A percentile compares a stretch with the other conserved stretches of the same genome.
Evolutionary conservation across 2,329 filamentous ascomycete genomes (phyloP).

Genomic region (Emergomyces africanus): DNA sequence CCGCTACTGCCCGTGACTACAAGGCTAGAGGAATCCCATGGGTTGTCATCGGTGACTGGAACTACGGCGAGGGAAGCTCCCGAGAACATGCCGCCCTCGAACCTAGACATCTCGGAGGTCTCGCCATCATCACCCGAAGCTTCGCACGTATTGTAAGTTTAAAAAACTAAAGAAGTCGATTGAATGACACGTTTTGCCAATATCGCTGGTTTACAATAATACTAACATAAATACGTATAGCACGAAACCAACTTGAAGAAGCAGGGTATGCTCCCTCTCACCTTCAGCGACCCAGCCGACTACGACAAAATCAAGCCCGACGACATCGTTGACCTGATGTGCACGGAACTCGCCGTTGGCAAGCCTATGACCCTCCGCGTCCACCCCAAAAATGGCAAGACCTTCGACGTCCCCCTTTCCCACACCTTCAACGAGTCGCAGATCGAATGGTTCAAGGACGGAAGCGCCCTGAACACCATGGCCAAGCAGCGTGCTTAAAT

Average conservation of each 20-base stretch:
- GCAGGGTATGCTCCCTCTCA: slow-evolving; percentile 99
- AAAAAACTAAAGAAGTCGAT: not conserved
- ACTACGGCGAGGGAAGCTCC: slow-evolving; percentile 95
- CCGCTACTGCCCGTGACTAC: slow-evolving; percentile 92
- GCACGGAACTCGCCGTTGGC: slow-evolving; percentile 81
- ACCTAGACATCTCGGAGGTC: slow-evolving; percentile 89
- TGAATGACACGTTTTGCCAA: not conserved
- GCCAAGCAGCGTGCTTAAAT: slow-evolving; percentile 48
- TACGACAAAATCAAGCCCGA: slow-evolving; percentile 94
- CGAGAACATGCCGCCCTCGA: slow-evolving; percentile 98
- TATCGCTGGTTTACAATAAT: not conserved
- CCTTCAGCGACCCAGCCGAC: slow-evolving; percentile 85
- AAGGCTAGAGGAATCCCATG: slow-evolving; percentile 93
- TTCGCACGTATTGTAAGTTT: slow-evolving; percentile 77
- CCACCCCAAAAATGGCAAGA: slow-evolving; percentile 73
- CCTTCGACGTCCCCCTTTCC: slow-evolving; percentile 70
- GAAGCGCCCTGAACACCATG: slow-evolving; percentile 96
- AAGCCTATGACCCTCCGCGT: slow-evolving; percentile 86
- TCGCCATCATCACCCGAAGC: slow-evolving; percentile 88
- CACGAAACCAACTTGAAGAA: slow-evolving; percentile 99
- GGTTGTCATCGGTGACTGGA: slow-evolving; percentile 99
- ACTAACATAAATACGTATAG: slow-evolving; percentile 20
- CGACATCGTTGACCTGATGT: slow-evolving; percentile 81
- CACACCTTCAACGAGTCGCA: slow-evolving; percentile 99
- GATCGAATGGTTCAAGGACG: slow-evolving; percentile 99